Evolutionary conservation across 176 grass and related monocot genomes (phyloP).

Genomic region (Musa schizocarpa): DNA sequence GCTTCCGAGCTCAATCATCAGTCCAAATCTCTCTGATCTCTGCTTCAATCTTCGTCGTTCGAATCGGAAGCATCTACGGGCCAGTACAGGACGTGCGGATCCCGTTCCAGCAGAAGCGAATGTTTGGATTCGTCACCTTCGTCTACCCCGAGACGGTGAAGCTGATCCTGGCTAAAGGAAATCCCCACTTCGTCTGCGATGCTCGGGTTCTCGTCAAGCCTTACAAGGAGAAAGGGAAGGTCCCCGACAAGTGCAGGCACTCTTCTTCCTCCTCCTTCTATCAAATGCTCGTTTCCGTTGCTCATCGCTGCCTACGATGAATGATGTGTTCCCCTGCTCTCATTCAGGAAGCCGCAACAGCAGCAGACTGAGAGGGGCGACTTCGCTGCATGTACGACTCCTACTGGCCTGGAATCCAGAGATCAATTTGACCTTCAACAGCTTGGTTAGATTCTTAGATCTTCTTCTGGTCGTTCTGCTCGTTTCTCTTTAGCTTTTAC

Average conservation of each 20-base stretch:
- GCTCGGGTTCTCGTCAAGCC: conserved; percentile 86
- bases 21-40: too few species aligned
- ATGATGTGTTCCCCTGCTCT: too few species aligned
- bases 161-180: conserved; percentile 86
- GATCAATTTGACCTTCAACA: conserved; percentile 84
- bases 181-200: conserved; percentile 96
- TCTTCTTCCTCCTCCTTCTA: conserved; percentile 4
- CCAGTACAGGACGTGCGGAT: conserved; percentile 96
- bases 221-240: conserved; percentile 97
- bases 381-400: neutral
- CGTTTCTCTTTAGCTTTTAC: neutral
- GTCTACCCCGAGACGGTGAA: conserved; percentile 86
- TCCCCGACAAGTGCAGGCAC: conserved; percentile 81
- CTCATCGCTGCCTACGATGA: too few species aligned
- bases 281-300: too few species aligned
- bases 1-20: neutral
- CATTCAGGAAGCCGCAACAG: conserved; percentile 46
- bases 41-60: too few species aligned
- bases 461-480: too few species aligned
- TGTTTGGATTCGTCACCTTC: conserved; percentile 99
- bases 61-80: conserved; percentile 66
- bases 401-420: conserved; percentile 12
- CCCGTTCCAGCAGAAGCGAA: conserved; percentile 96
- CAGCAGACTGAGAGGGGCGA: conserved; percentile 19
- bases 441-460: conserved; percentile 32